Conservation (phyloP, 75 land plant genomes). For the Chamaecyparis obtusa region DNA sequence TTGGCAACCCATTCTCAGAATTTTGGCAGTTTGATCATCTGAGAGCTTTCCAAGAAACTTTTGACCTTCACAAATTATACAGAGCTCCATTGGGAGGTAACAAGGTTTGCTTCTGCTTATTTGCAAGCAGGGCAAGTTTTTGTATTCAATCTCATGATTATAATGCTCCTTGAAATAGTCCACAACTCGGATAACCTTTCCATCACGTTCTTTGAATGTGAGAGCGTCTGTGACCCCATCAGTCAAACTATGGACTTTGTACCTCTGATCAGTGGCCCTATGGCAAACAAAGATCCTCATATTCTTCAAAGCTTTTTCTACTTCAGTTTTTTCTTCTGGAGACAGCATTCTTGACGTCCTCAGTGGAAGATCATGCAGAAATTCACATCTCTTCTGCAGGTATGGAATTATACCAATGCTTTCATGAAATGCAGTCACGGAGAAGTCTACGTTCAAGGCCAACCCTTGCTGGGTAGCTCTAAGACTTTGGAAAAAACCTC, state of each 20-base stretch:
- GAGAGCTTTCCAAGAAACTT: constrained; percentile 72
- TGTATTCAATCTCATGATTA: constrained; percentile 62
- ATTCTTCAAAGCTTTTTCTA: constrained; percentile 67
- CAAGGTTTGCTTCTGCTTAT: constrained; percentile 76
- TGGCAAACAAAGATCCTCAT: constrained; percentile 70
- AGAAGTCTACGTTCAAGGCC: constrained; percentile 79
- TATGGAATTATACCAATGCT: constrained; percentile 65
- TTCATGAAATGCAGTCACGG: constrained; percentile 79
- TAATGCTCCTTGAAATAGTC: constrained; percentile 77
- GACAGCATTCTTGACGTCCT: constrained; percentile 41
- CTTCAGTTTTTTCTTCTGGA: constrained; percentile 54
- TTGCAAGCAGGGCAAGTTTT: constrained; percentile 76
- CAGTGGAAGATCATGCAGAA: constrained; percentile 43
- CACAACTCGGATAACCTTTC: constrained; percentile 44
- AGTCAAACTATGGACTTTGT: constrained; percentile 62
- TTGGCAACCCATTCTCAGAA: constrained; percentile 74
- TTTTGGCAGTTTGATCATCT: constrained; percentile 60
- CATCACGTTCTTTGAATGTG: constrained; percentile 65
- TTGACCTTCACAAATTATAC: constrained; percentile 81
- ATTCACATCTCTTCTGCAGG: constrained; percentile 55
- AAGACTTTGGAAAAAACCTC: constrained; percentile 89
- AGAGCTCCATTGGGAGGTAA: constrained; percentile 95
- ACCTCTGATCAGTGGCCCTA: constrained; percentile 73
- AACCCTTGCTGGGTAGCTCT: constrained; percentile 88
- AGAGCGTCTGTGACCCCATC: constrained; percentile 60